A percentile compares a stretch with the other conserved stretches of the same genome.
These are phyloP conservation scores for Fusarium illudens DNA, from an alignment of 2,329 filamentous ascomycete species.

Conservation along the genomic window DNA sequence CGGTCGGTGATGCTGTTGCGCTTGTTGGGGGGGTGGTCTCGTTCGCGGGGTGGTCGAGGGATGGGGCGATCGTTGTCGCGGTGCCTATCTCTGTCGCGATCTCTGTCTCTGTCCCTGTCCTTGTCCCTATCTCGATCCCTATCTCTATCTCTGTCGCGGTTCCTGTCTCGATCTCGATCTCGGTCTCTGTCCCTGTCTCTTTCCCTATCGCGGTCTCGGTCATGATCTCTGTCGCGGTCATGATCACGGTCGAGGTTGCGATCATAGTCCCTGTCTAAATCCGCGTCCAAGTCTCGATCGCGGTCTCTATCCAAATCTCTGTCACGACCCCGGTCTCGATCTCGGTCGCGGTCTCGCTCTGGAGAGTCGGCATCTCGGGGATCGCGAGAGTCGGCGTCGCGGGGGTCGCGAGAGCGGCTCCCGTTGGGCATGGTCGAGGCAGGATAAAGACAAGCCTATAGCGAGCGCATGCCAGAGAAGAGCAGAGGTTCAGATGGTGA, in stretches of 20 bases:
- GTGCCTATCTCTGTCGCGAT: conserved; percentile 36
- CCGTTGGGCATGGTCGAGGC: conserved; percentile 35
- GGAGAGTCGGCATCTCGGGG: conserved; percentile 34
- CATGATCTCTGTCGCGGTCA: conserved; percentile 10
- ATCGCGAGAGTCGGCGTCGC: conserved; percentile 34
- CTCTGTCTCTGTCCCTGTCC: not conserved
- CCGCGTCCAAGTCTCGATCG: conserved; percentile 16
- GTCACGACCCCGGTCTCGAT: conserved; percentile 2
- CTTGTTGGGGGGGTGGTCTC: conserved; percentile 45
- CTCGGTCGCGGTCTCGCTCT: conserved; percentile 15
- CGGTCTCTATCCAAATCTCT: conserved; percentile 13
- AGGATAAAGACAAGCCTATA: conserved; percentile 19
- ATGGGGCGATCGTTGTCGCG: conserved; percentile 31
- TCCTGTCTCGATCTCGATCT: not conserved
- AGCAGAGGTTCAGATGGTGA: not conserved
- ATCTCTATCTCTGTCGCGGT: conserved; percentile 8
- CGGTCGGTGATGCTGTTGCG: conserved; percentile 54
- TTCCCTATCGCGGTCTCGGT: conserved; percentile 7
- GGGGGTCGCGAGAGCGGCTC: conserved; percentile 35
- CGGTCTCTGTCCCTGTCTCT: not conserved
- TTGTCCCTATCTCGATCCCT: conserved; percentile 6
- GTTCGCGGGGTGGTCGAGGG: conserved; percentile 22
- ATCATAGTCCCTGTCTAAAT: conserved; percentile 5
- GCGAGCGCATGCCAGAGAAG: conserved; percentile 33
- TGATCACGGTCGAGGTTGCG: conserved; percentile 1